Percentiles rank a stretch among this genome's conserved stretches.
Evolutionary conservation across 495 filamentous ascomycete species (phyloP).

Genomic region (Clavariopsis aquatica): DNA sequence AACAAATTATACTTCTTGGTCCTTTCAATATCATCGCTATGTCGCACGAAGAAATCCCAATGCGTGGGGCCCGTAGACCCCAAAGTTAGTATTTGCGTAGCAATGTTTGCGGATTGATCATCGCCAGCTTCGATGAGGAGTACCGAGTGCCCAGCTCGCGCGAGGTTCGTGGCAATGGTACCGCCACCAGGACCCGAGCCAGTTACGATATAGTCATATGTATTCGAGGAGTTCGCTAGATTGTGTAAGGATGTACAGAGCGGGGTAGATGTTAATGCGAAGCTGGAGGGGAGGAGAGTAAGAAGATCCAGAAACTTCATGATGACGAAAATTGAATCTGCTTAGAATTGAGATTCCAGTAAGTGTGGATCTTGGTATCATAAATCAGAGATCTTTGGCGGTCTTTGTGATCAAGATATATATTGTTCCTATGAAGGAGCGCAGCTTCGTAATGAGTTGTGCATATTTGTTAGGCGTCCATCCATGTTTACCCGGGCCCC

Average conservation of each 20-base stretch:
- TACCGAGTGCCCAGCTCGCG: slow-evolving; percentile 7
- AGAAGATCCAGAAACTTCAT: too few relatives aligned
- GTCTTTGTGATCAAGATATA: too few relatives aligned
- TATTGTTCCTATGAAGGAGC: too few relatives aligned
- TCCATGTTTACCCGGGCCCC: neutral
- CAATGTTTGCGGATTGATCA: slow-evolving; percentile 4
- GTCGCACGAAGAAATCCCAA: neutral
- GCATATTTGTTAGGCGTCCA: too few relatives aligned
- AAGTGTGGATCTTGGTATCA: too few relatives aligned
- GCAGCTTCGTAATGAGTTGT: too few relatives aligned
- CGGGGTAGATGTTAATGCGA: neutral
- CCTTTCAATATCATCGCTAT: neutral
- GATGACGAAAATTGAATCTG: too few relatives aligned
- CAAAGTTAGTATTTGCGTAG: neutral
- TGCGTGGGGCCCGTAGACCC: neutral
- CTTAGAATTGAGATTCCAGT: too few relatives aligned
- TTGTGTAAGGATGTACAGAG: neutral
- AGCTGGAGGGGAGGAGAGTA: neutral
- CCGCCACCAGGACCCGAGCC: slow-evolving; percentile 29
- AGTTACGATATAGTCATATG: slow-evolving; percentile 30
- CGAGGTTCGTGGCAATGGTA: slow-evolving; percentile 22
- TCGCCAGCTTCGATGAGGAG: slow-evolving; percentile 31
- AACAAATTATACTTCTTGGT: neutral
- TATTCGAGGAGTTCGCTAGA: neutral
- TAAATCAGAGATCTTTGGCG: too few relatives aligned